Base-by-base conservation (phyloP, 345 rosid species). In the Lenwebbia sp. region DNA sequence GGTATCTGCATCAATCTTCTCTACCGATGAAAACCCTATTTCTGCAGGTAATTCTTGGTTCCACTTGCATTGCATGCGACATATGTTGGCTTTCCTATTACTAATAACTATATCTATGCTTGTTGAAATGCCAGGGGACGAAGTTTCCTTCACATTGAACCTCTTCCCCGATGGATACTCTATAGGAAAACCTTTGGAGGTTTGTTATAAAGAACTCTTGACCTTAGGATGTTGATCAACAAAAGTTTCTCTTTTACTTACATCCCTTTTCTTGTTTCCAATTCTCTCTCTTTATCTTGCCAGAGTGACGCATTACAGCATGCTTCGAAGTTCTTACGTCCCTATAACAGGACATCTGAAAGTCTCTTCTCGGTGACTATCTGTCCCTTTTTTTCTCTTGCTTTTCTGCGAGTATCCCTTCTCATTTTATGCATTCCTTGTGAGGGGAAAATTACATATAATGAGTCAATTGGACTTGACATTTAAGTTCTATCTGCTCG, bases 341-440 rank as follows among this genome's bases (percentile, higher is more conserved):
- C 96, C 37, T 98, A 96, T 90, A 96, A 96, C 91, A 94, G 93
- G 89, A 90, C 97, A 86, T 97, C 99, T 55, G 98, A 98, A 91
- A 92, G 89, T 86, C 92, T 96, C 76, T 94, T 96, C 89, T 90
- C 93, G 90, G 99, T 98, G 92, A 92, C 78, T 85, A 41, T 90
- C 84, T 82, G 30, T 25, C 75, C 62, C 19, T 84, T 86, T 82
- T 13, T 12, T 52, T 87, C 70, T 85, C 81, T 62, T 85, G 44
- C 26, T 12, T 75, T 75, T 70, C 47, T 70, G 10, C 47, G 2
- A 70, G 78, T 52, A 51, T 51, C 57, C 25, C 44, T 83, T 49
- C 74, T 56, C 53, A 19, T 74, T 86, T 84, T 83, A 37, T 53
- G 11, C 30, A 82, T 51, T 82, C 56, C 37, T 50, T 26, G 22